A percentile compares a stretch with the other conserved stretches of the same genome.
Evolutionary conservation across 768 basidiomycete genomes (phyloP).

Genomic region (Hemileccinum impolitum): DNA sequence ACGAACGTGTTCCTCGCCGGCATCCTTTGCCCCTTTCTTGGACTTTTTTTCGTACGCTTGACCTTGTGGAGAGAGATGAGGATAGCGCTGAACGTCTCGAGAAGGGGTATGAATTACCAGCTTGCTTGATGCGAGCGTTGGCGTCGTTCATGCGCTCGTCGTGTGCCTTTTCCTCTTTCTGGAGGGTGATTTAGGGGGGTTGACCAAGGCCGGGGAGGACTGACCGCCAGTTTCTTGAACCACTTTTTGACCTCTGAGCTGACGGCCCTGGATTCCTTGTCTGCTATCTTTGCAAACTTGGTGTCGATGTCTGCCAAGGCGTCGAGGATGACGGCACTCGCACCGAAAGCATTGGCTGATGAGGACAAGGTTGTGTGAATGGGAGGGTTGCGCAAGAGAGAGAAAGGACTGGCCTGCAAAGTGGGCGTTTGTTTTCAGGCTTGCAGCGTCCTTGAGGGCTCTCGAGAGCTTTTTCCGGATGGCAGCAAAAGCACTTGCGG

Average conservation of each 20-base stretch:
- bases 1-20: constrained; percentile 68
- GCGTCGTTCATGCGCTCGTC: constrained; percentile 66
- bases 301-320: constrained; percentile 63
- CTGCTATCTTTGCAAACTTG: constrained; percentile 72
- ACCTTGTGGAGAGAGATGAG: constrained; percentile 38
- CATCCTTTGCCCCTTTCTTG: constrained; percentile 67
- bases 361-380: background rate
- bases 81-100: background rate
- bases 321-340: constrained; percentile 66
- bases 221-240: constrained; percentile 79
- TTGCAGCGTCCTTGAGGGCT: constrained; percentile 63
- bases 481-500: constrained; percentile 53
- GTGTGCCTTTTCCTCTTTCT: constrained; percentile 82
- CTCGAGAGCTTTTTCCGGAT: constrained; percentile 76
- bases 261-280: constrained; percentile 67
- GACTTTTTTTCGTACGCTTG: constrained; percentile 76
- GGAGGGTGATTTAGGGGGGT: constrained; percentile 1
- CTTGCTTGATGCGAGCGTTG: constrained; percentile 75
- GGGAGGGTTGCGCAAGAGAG: constrained; percentile 21
- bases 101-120: constrained; percentile 43
- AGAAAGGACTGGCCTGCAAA: constrained; percentile 65
- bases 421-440: constrained; percentile 54
- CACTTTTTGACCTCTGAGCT: constrained; percentile 76
- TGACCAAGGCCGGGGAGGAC: constrained; percentile 19
- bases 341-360: constrained; percentile 64